These are phyloP conservation scores for Leccinellum rugosiceps DNA, from an alignment of 768 basidiomycete species.

Conservation along the genomic window DNA sequence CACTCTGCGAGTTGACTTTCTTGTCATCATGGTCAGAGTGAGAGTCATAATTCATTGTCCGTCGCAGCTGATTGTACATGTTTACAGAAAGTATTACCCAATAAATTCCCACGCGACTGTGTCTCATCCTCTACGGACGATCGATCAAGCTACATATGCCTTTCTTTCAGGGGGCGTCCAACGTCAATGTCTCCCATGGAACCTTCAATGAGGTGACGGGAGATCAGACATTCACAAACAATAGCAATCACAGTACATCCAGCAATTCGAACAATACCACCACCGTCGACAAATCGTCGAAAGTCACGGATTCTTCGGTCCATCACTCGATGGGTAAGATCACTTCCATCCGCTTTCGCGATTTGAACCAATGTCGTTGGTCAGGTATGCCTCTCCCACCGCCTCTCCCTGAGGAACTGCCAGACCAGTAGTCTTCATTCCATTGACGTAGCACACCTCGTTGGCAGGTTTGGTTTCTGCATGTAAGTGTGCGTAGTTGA, in stretches of 20 bases:
- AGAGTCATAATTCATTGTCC: not conserved
- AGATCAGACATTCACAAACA: slow-evolving; percentile 17
- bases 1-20: slow-evolving; percentile 19
- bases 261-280: slow-evolving; percentile 20
- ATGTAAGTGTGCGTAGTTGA: not conserved
- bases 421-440: not conserved
- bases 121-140: not conserved
- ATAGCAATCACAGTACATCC: slow-evolving; percentile 15
- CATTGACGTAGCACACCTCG: not conserved
- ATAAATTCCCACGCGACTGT: not conserved
- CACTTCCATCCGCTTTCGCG: not conserved
- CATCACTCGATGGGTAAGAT: slow-evolving; percentile 24
- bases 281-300: slow-evolving; percentile 12
- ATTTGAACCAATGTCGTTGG: not conserved
- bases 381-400: slow-evolving; percentile 1
- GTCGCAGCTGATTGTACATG: not conserved
- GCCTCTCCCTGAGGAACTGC: not conserved
- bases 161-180: slow-evolving; percentile 22
- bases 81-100: not conserved
- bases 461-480: not conserved
- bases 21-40: slow-evolving; percentile 15
- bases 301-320: slow-evolving; percentile 20
- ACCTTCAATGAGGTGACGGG: slow-evolving; percentile 22
- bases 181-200: slow-evolving; percentile 13
- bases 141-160: slow-evolving; percentile 14